A percentile compares a stretch with the other conserved stretches of the same genome.
Conservation (phyloP, 148 eudicot genomes). For the Polygonum maritimum region DNA sequence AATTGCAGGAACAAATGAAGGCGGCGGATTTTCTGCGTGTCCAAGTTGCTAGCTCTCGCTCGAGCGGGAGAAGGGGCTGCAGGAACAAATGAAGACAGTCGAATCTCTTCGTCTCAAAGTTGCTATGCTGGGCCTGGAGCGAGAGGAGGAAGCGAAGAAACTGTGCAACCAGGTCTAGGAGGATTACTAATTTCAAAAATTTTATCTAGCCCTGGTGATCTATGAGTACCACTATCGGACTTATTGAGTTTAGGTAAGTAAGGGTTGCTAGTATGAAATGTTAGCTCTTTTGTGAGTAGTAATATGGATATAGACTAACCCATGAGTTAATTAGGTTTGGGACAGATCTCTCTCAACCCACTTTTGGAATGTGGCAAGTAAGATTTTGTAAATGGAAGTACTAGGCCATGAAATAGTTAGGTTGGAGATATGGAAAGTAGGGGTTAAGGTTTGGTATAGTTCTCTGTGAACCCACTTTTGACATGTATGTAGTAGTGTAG, state of each 20-base stretch:
- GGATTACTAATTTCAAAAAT: background rate
- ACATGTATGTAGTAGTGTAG: background rate
- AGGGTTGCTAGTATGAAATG: background rate
- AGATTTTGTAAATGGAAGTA: background rate
- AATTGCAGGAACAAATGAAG: too few species aligned
- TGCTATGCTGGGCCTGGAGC: too few species aligned
- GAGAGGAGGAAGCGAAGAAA: background rate
- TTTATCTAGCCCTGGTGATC: background rate
- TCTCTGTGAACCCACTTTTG: background rate
- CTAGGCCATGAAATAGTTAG: background rate
- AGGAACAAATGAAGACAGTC: background rate
- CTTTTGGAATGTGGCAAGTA: background rate
- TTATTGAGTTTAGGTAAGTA: background rate
- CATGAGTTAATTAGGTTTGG: background rate
- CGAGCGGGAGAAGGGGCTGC: too few species aligned
- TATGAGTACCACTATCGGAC: background rate
- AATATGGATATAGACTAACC: background rate
- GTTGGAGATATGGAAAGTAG: background rate
- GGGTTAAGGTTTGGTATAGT: background rate
- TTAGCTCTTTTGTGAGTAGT: background rate
- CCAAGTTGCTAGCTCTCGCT: background rate
- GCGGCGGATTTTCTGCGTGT: too few species aligned
- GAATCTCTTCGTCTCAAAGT: too few species aligned
- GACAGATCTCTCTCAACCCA: background rate
- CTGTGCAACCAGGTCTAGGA: background rate